phyloP scores from a whole-genome alignment of 495 filamentous ascomycete species.

The Astrocystis sublimbata region DNA sequence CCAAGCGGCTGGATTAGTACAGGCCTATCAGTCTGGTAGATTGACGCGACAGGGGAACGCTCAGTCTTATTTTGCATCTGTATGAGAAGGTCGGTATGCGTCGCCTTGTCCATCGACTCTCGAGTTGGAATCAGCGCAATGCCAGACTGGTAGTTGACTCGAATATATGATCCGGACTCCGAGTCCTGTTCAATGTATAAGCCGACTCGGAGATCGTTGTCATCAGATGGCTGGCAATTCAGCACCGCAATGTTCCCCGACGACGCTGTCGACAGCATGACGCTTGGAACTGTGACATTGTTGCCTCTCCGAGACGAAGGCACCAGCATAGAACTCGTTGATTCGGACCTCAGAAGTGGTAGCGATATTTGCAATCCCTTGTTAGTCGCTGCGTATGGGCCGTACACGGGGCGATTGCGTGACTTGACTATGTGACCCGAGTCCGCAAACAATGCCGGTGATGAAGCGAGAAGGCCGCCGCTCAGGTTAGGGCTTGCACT shows the following conservation, averaged over 20 bases:
- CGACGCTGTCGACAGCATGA: slow-evolving; percentile 1
- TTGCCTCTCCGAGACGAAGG: not conserved
- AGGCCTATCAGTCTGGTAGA: not conserved
- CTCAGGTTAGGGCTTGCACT: not conserved
- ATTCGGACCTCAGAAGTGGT: not conserved
- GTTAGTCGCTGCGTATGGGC: slow-evolving; percentile 1
- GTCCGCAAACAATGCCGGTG: not conserved
- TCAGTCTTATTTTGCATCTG: slow-evolving; percentile 1
- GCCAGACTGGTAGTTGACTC: not conserved
- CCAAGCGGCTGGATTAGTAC: not conserved
- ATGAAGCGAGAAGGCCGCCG: not conserved
- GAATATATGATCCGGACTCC: not conserved
- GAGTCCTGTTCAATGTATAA: slow-evolving; percentile 1
- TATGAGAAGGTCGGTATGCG: not conserved
- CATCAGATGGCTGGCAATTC: not conserved
- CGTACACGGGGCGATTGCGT: not conserved
- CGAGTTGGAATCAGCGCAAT: not conserved
- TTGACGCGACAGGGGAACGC: not conserved
- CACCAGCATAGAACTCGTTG: not conserved
- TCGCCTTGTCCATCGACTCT: not conserved
- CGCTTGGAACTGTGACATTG: not conserved
- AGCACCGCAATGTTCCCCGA: slow-evolving; percentile 6
- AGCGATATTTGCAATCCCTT: slow-evolving; percentile 15
- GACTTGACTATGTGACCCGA: not conserved
- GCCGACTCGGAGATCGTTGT: not conserved